Percentiles rank a stretch among this genome's conserved stretches.
Conservation (phyloP, 176 grass and related monocot genomes). For the Aegilops tauschii region DNA sequence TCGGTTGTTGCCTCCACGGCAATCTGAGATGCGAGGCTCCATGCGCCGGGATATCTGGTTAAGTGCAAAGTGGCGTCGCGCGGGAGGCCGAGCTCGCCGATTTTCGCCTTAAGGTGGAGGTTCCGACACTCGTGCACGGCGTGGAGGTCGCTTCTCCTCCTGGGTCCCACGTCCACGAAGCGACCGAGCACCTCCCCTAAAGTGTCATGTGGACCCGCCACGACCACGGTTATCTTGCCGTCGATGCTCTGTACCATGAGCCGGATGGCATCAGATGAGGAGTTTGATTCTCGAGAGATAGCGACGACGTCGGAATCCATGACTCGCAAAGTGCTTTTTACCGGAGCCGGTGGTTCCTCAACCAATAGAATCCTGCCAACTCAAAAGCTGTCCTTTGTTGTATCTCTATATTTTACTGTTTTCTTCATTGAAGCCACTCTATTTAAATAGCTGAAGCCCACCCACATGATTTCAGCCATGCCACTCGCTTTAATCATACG, state of each 20-base stretch:
- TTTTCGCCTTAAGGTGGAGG: background rate
- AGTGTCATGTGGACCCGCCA: background rate
- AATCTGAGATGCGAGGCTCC: background rate
- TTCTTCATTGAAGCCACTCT: too few species aligned
- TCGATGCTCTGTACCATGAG: background rate
- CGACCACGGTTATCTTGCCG: background rate
- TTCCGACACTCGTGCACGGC: background rate
- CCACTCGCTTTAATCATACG: too few species aligned
- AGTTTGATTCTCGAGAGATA: background rate
- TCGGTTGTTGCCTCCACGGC: background rate
- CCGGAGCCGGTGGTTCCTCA: too few species aligned
- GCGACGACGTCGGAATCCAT: background rate
- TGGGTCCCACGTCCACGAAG: background rate
- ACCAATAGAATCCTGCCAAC: too few species aligned
- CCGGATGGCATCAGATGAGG: background rate
- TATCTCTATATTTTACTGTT: too few species aligned
- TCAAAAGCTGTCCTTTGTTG: too few species aligned
- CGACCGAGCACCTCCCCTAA: background rate
- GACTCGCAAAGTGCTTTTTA: too few species aligned
- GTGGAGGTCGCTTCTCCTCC: background rate
- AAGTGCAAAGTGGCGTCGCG: background rate
- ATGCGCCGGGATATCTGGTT: background rate
- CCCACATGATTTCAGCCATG: too few species aligned
- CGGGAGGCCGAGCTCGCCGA: background rate
- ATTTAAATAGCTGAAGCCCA: too few species aligned